Conservation (phyloP, 2,329 filamentous ascomycete genomes). For the Colletotrichum chrysophilum region DNA sequence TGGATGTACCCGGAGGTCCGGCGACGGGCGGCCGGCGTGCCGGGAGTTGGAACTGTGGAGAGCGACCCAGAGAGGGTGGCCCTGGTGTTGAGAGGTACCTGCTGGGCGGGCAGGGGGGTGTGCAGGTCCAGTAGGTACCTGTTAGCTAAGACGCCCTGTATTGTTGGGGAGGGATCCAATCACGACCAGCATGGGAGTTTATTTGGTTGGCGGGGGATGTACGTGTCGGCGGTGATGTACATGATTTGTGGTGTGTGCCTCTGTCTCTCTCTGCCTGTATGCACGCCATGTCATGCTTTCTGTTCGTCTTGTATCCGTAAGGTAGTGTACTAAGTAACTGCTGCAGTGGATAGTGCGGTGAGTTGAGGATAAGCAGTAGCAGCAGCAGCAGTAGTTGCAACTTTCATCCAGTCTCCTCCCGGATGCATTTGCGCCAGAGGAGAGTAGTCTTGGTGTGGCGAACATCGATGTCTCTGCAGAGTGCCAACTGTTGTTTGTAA, state of each 20-base stretch:
- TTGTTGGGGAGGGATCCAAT: slow-evolving; percentile 21
- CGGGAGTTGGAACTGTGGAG: slow-evolving; percentile 1
- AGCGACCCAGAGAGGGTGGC: neutral
- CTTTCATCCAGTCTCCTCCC: neutral
- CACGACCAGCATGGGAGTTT: slow-evolving; percentile 4
- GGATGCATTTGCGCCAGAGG: neutral
- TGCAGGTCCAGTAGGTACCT: neutral
- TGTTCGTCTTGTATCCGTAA: neutral
- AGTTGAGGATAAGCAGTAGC: neutral
- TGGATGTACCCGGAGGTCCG: slow-evolving; percentile 21
- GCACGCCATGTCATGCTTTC: slow-evolving; percentile 1
- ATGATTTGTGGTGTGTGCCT: neutral
- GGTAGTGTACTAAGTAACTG: neutral
- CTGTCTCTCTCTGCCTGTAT: neutral
- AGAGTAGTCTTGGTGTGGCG: neutral
- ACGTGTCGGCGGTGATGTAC: slow-evolving; percentile 2
- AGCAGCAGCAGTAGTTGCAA: neutral
- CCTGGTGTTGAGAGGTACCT: neutral
- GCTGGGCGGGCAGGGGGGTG: neutral
- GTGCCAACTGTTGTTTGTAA: neutral
- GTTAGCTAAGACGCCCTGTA: neutral
- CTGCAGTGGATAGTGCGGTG: neutral
- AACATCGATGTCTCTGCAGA: neutral
- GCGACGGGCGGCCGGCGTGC: neutral
- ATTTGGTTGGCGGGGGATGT: slow-evolving; percentile 8